A percentile compares a stretch with the other conserved stretches of the same genome.
phyloP scores from a whole-genome alignment of 208 protist species.

The Herpetomonas tarakana region DNA sequence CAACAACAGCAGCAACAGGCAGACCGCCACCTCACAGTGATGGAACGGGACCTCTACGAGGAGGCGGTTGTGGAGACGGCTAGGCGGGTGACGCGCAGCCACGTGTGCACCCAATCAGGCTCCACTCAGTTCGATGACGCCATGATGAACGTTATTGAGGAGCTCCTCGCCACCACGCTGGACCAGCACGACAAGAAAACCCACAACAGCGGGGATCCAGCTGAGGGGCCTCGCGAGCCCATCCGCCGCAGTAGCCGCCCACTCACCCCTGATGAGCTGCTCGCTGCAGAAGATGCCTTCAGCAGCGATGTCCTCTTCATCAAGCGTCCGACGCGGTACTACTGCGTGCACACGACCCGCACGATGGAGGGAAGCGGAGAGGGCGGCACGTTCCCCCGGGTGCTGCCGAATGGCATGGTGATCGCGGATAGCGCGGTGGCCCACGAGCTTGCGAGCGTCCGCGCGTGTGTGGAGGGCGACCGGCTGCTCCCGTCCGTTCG shows the following conservation, averaged over 20 bases:
- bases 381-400: conserved; percentile 13
- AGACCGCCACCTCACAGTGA: background rate
- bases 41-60: conserved; percentile 3
- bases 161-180: conserved; percentile 38
- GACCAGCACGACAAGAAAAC: conserved; percentile 9
- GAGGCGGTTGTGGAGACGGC: conserved; percentile 2
- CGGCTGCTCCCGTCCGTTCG: background rate
- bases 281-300: conserved; percentile 63
- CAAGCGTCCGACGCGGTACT: conserved; percentile 72
- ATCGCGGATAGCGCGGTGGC: background rate
- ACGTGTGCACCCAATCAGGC: conserved; percentile 67
- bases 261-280: conserved; percentile 49
- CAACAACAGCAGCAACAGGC: no score
- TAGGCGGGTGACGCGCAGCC: background rate
- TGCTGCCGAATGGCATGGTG: conserved; percentile 8
- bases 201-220: background rate
- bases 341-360: conserved; percentile 49
- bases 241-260: background rate
- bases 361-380: conserved; percentile 49
- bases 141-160: conserved; percentile 76
- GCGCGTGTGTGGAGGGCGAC: background rate
- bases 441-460: background rate
- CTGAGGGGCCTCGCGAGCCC: conserved; percentile 9
- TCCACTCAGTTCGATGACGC: conserved; percentile 54
- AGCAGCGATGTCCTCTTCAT: conserved; percentile 61